Conservation (phyloP, 2,329 filamentous ascomycete species). For the Sclerotinia glacialis region DNA sequence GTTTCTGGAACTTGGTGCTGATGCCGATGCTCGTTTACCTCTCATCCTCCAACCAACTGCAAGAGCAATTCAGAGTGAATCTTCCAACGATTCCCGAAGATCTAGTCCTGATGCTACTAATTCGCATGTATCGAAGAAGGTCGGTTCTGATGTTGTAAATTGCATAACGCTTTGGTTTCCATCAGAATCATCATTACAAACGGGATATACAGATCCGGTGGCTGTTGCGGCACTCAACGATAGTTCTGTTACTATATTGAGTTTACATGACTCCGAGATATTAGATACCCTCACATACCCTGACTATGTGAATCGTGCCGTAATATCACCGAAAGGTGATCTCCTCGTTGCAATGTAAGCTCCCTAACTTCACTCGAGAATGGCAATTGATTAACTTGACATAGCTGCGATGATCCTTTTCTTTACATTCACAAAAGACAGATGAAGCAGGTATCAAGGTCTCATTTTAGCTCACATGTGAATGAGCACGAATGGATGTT, state of each 20-base stretch:
- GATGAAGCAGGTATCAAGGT: conserved; percentile 26
- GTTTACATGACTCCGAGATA: conserved; percentile 64
- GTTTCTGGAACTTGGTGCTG: conserved; percentile 35
- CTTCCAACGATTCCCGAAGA: conserved; percentile 22
- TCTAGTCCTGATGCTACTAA: conserved; percentile 26
- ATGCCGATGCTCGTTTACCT: conserved; percentile 57
- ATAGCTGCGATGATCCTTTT: conserved; percentile 65
- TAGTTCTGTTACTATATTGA: conserved; percentile 80
- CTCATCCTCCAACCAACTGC: conserved; percentile 45
- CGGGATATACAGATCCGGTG: conserved; percentile 53
- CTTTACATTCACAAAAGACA: conserved; percentile 74
- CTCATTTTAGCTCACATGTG: conserved; percentile 28
- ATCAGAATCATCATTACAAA: conserved; percentile 35
- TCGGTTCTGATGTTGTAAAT: conserved; percentile 62
- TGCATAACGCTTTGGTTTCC: conserved; percentile 64
- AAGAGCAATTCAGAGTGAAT: conserved; percentile 27
- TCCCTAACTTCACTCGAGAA: not conserved
- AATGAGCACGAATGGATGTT: conserved; percentile 50
- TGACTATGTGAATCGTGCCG: conserved; percentile 86
- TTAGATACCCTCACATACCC: conserved; percentile 71
- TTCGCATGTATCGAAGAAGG: conserved; percentile 48
- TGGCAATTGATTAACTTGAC: not conserved
- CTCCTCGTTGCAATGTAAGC: conserved; percentile 74
- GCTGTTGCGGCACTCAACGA: conserved; percentile 88
- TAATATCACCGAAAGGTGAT: conserved; percentile 86